phyloP scores from a whole-genome alignment of 768 basidiomycete species.

The Russula brevipes region DNA sequence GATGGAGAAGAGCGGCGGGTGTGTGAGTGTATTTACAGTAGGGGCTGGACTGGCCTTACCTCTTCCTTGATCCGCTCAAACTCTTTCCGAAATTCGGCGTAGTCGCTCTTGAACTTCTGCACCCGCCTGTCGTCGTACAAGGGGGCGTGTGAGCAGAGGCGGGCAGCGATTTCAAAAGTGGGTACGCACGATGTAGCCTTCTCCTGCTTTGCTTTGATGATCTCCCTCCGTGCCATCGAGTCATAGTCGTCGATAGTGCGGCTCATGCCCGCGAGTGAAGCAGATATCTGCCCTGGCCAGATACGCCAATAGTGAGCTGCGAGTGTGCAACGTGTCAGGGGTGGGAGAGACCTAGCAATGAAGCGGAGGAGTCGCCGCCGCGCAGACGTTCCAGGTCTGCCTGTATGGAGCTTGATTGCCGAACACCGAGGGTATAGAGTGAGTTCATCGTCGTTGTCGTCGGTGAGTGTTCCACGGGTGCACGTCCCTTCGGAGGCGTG shows the following conservation, averaged over 20 bases:
- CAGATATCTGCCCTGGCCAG: conserved; percentile 87
- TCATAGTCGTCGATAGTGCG: conserved; percentile 97
- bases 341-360: conserved; percentile 66
- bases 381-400: conserved; percentile 81
- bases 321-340: background rate
- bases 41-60: conserved; percentile 30
- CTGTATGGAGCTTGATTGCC: conserved; percentile 85
- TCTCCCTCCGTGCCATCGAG: conserved; percentile 92
- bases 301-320: conserved; percentile 26
- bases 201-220: conserved; percentile 94
- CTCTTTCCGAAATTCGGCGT: conserved; percentile 71
- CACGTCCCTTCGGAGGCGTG: background rate
- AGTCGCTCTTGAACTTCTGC: conserved; percentile 86
- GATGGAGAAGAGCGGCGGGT: background rate
- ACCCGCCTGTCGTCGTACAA: conserved; percentile 57
- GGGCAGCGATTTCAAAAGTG: background rate
- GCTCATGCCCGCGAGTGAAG: conserved; percentile 92
- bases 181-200: conserved; percentile 79
- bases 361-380: conserved; percentile 73
- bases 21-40: background rate
- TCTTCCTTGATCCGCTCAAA: conserved; percentile 76
- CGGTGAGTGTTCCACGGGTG: background rate
- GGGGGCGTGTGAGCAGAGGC: background rate
- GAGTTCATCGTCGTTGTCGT: conserved; percentile 67
- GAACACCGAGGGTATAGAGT: conserved; percentile 86